phyloP scores from a whole-genome alignment of 768 basidiomycete genomes.

The Hericium alpestre region DNA sequence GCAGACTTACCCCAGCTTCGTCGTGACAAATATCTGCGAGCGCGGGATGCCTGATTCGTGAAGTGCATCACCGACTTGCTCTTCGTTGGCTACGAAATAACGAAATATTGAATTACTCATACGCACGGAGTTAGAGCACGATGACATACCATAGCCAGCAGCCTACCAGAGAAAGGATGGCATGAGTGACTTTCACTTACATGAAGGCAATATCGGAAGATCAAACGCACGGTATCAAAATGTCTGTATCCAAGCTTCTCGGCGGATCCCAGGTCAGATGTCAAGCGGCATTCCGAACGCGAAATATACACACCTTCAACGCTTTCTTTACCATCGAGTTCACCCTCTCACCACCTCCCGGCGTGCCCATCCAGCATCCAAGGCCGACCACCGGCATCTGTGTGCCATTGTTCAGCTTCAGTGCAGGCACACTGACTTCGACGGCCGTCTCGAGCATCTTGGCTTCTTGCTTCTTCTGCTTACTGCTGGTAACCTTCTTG shows the following conservation, averaged over 20 bases:
- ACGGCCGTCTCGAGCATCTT: background rate
- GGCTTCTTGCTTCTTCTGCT: background rate
- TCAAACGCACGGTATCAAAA: constrained; percentile 4
- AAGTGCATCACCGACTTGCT: constrained; percentile 34
- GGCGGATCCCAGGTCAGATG: too few relatives aligned
- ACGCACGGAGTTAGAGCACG: too few relatives aligned
- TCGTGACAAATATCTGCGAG: constrained; percentile 37
- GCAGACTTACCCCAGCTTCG: constrained; percentile 31
- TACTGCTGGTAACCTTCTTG: background rate
- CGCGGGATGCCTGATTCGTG: constrained; percentile 35
- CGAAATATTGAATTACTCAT: too few relatives aligned
- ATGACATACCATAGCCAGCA: constrained; percentile 1
- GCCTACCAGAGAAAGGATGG: background rate
- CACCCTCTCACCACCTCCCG: constrained; percentile 3
- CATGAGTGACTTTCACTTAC: background rate
- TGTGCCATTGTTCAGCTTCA: constrained; percentile 1
- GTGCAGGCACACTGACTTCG: background rate
- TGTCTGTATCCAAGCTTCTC: constrained; percentile 7
- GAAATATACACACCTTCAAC: background rate
- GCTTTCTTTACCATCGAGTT: constrained; percentile 7
- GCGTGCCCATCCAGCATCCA: constrained; percentile 10
- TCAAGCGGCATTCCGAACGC: too few relatives aligned
- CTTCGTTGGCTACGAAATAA: constrained; percentile 29
- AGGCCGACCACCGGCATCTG: constrained; percentile 1
- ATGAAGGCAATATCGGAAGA: background rate